Evolutionary conservation across 1,284 basidiomycete genomes (phyloP), one percentile per base, ranked within the genome.

Genomic region (Cryptococcus sp.): DNA sequence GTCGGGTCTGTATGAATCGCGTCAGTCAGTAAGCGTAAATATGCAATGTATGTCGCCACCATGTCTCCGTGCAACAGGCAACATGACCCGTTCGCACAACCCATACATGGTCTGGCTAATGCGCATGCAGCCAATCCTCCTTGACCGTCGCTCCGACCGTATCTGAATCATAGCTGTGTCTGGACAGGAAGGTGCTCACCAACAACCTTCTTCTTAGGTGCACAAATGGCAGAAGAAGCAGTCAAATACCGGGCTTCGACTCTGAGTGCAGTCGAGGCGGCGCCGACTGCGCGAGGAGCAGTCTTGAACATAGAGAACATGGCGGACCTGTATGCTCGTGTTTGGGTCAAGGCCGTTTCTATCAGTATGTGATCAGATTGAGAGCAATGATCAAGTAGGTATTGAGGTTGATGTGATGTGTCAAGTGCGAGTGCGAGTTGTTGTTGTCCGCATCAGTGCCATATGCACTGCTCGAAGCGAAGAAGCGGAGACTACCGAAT

Each of bases 121-220:
- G 13, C 30, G 30, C 30, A 35, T 35, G 22, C 3, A 39, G 48
- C 30, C 23, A 50, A 23, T 8, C 30, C 8, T 13, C 30, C 30
- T 16, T 38, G 3, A 50, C 6, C 39, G 3, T 7, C 11, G 13
- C 19, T 47, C 19, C 22, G n/a, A n/a, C 11, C 19, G 45, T 19
- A 20, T 23, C 45, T 22, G 22, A 7, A 15, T 3, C 19, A 22
- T n/a, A 7, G 19, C 22, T 19, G 8, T 35, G 25, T 43, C 38
- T 11, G 8, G 45, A 3, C 51, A 22, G 30, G 22, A 19, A 45
- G 48, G 50, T 40, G 81, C 85, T 73, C 78, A 89, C 90, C 78
- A 41, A 90, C 78, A 41, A 85, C 78, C 47, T 79, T 78, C 57
- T 79, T 80, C 45, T 80, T 82, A 65, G 30, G 48, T 7, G 54